Percentiles rank a stretch among this genome's conserved stretches.
These are phyloP conservation scores for Blumeria hordei DNA, from an alignment of 2,329 filamentous ascomycete species.

Conservation along the genomic window DNA sequence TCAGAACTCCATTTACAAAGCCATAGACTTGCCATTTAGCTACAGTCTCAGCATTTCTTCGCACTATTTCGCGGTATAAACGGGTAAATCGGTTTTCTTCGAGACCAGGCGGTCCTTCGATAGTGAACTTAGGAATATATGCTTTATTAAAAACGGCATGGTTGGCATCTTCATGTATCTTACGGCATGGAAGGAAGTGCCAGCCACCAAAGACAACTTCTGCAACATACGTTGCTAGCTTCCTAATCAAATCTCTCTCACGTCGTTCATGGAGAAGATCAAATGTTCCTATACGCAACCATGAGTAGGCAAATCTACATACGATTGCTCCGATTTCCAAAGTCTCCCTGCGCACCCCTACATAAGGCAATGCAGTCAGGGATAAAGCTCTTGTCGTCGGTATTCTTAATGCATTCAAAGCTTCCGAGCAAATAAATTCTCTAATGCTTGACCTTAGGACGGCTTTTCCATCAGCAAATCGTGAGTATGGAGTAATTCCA, in stretches of 20 bases:
- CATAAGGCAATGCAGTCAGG: constrained; percentile 50
- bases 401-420: constrained; percentile 62
- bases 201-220: constrained; percentile 76
- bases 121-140: constrained; percentile 28
- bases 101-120: constrained; percentile 41
- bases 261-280: constrained; percentile 69
- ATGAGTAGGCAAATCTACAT: constrained; percentile 68
- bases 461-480: constrained; percentile 88
- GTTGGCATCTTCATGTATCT: constrained; percentile 24
- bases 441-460: constrained; percentile 80
- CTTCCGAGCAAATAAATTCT: constrained; percentile 83
- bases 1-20: constrained; percentile 97
- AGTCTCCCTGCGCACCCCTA: constrained; percentile 51
- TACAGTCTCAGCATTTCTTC: constrained; percentile 68
- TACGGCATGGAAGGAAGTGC: constrained; percentile 49
- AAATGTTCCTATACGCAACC: constrained; percentile 88
- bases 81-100: constrained; percentile 72
- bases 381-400: constrained; percentile 72
- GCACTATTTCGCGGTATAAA: constrained; percentile 67
- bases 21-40: constrained; percentile 93
- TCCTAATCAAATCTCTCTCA: constrained; percentile 49
- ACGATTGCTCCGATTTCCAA: constrained; percentile 85
- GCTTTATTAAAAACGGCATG: constrained; percentile 17
- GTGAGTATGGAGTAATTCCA: constrained; percentile 77
- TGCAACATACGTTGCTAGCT: constrained; percentile 58